Evolutionary conservation across 495 filamentous ascomycete species (phyloP).

Genomic region (Xylaria cubensis): DNA sequence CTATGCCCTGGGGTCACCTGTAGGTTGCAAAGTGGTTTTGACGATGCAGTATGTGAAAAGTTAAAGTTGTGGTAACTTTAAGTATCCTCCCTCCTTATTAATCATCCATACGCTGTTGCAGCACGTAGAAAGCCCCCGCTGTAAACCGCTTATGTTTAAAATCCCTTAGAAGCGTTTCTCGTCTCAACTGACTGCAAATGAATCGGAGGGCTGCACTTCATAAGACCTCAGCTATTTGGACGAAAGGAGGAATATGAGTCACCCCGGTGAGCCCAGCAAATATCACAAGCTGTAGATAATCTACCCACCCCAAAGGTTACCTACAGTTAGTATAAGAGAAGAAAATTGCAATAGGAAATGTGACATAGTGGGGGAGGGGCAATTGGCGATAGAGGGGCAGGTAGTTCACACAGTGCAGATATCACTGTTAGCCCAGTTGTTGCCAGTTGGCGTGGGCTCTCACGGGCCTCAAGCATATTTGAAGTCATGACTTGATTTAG

Average conservation of each 20-base stretch:
- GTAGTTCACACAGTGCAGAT: neutral
- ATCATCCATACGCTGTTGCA: neutral
- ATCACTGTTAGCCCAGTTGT: neutral
- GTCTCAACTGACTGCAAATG: neutral
- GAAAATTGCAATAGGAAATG: constrained; percentile 19
- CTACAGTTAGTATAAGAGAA: neutral
- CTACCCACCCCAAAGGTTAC: too few species aligned
- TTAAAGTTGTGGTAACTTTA: neutral
- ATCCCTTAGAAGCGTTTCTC: neutral
- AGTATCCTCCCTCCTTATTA: neutral
- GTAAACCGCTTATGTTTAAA: neutral
- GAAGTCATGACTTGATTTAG: too few species aligned
- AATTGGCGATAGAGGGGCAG: constrained; percentile 24
- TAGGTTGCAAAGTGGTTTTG: neutral
- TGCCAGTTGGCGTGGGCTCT: neutral
- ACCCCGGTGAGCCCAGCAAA: neutral
- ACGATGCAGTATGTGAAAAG: neutral
- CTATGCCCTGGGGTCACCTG: too few species aligned
- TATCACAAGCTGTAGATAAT: neutral
- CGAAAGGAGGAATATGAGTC: neutral
- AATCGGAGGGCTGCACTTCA: neutral
- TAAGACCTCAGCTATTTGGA: too few species aligned
- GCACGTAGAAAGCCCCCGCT: neutral
- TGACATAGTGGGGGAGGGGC: constrained; percentile 45
- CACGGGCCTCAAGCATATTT: neutral